Conservation (phyloP, 164 flowering plant species). For the Pachysandra terminalis region DNA sequence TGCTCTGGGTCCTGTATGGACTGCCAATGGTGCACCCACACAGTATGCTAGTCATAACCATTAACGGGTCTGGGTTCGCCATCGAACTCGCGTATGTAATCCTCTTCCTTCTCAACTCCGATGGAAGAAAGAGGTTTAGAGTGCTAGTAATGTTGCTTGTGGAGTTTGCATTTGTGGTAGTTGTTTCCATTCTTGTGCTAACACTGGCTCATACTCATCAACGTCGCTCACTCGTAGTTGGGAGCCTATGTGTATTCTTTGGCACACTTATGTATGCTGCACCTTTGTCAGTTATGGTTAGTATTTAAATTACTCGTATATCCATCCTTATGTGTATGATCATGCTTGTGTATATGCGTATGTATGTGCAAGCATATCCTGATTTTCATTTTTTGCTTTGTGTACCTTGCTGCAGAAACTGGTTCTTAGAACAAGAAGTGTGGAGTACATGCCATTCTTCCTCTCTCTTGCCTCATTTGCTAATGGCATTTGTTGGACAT, state of each 20-base stretch:
- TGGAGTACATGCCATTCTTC: slow-evolving; percentile 73
- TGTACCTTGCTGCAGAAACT: slow-evolving; percentile 42
- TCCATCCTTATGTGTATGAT: too few species aligned
- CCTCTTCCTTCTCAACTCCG: slow-evolving; percentile 49
- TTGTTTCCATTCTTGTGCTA: slow-evolving; percentile 32
- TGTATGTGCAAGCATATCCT: background rate
- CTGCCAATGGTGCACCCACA: slow-evolving; percentile 70
- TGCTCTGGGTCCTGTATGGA: slow-evolving; percentile 79
- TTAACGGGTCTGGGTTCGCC: slow-evolving; percentile 53
- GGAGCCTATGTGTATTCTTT: slow-evolving; percentile 43
- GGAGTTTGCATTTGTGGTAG: slow-evolving; percentile 35
- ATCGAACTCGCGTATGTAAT: slow-evolving; percentile 54
- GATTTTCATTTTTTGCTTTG: background rate
- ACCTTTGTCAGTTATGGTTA: slow-evolving; percentile 68
- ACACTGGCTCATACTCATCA: slow-evolving; percentile 35
- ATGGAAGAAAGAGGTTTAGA: slow-evolving; percentile 33
- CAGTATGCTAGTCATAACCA: slow-evolving; percentile 60
- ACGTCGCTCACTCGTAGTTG: slow-evolving; percentile 45
- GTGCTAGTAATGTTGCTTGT: slow-evolving; percentile 26
- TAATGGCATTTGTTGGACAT: slow-evolving; percentile 60
- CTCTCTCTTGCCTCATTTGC: slow-evolving; percentile 55
- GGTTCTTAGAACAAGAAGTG: slow-evolving; percentile 70
- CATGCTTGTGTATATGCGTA: too few species aligned
- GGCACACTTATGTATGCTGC: slow-evolving; percentile 65
- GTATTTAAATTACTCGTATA: slow-evolving; percentile 7